Conservation (phyloP, 495 filamentous ascomycete genomes). For the Zalerion maritima region DNA sequence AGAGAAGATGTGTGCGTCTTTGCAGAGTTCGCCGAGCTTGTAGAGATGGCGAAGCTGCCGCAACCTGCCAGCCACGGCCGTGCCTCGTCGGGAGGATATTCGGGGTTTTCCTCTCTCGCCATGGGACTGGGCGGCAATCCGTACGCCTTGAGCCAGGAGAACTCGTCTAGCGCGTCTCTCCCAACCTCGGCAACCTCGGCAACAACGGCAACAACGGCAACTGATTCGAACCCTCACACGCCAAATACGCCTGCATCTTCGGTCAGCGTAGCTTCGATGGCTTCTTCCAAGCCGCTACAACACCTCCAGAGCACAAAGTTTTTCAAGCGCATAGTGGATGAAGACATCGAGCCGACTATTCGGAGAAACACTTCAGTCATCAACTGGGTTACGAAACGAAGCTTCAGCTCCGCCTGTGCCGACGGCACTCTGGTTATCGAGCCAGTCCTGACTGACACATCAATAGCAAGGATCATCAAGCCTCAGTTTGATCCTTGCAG, state of each 20-base stretch:
- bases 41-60: conserved; percentile 49
- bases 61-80: conserved; percentile 41
- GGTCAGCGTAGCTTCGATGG: conserved; percentile 24
- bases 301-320: conserved; percentile 77
- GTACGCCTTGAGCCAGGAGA: conserved; percentile 22
- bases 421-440: conserved; percentile 85
- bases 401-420: conserved; percentile 64
- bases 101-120: conserved; percentile 40
- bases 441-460: conserved; percentile 47
- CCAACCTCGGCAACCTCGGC: conserved; percentile 17
- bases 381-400: conserved; percentile 80
- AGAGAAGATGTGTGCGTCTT: conserved; percentile 69
- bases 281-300: conserved; percentile 15
- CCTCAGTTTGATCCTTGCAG: conserved; percentile 58
- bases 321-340: conserved; percentile 72
- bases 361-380: conserved; percentile 78
- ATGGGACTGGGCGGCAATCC: conserved; percentile 35
- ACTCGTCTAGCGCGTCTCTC: conserved; percentile 28
- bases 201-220: conserved; percentile 20
- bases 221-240: conserved; percentile 31
- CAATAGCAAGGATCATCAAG: conserved; percentile 37
- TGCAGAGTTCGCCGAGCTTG: conserved; percentile 69
- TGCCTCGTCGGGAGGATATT: conserved; percentile 54
- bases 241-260: conserved; percentile 36
- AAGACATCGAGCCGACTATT: conserved; percentile 90